phyloP scores from a whole-genome alignment of 2,329 filamentous ascomycete species.

The Alternaria sp. region DNA sequence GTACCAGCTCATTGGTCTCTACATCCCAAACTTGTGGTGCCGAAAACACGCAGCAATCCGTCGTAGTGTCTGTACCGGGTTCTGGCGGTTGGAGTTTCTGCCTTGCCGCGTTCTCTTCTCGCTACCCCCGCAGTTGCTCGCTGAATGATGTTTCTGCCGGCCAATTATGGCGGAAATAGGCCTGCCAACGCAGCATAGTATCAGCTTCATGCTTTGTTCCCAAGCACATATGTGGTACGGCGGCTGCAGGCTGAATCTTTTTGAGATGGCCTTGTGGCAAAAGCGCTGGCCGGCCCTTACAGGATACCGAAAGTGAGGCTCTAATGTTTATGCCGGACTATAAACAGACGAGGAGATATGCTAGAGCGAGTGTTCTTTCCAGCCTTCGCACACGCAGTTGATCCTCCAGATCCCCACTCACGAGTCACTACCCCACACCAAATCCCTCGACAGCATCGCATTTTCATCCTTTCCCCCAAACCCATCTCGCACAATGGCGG shows the following conservation, averaged over 20 bases:
- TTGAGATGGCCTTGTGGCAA: conserved; percentile 34
- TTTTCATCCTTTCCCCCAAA: conserved; percentile 17
- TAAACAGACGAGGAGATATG: conserved; percentile 38
- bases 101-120: conserved; percentile 29
- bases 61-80: conserved; percentile 39
- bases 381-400: conserved; percentile 29
- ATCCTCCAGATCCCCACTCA: conserved; percentile 32
- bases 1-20: conserved; percentile 33
- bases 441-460: conserved; percentile 18
- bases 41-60: conserved; percentile 32
- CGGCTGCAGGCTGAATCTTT: conserved; percentile 26
- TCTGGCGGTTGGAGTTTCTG: conserved; percentile 32
- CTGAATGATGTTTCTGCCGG: conserved; percentile 29
- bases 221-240: conserved; percentile 28
- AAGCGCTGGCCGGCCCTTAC: conserved; percentile 22
- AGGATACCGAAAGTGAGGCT: conserved; percentile 35
- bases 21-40: conserved; percentile 27
- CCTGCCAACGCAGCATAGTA: conserved; percentile 42
- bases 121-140: conserved; percentile 34
- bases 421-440: conserved; percentile 28
- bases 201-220: conserved; percentile 28
- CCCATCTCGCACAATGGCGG: conserved; percentile 34
- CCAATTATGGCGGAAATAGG: conserved; percentile 35
- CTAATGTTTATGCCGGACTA: conserved; percentile 32
- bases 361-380: conserved; percentile 28